Evolutionary conservation across 768 basidiomycete genomes (phyloP), one percentile per base, ranked within the genome.

Genomic region (Asterophora lycoperdoides): DNA sequence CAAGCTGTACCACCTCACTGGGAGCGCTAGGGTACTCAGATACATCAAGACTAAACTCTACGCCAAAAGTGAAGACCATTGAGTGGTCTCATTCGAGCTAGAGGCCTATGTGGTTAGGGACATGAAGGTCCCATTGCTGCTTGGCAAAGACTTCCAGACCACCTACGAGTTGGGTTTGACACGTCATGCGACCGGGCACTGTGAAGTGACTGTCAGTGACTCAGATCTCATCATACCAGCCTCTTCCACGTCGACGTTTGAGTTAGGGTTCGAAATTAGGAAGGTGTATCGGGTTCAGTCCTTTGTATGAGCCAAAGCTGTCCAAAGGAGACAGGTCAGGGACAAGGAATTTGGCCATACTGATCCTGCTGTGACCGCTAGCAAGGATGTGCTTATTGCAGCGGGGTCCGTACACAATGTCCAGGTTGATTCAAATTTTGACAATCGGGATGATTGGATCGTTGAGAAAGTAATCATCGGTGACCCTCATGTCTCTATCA

Each of bases 81-180:
- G 17, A 36, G 17, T 36, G 5, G 58, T 71, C 0, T 46, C 56
- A 44, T 19, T 69, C 2, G 51, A 44, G 9, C 46, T 65, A 0
- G 65, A 68, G 28, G 64, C 65, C 0, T 68, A 68, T 34, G 59
- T 68, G 0, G 61, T 67, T 8, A 56, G 59, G 18, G 60, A 59
- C 13, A 65, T 65, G 64, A 48, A 58, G 0, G 58, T 61, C 0
- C 60, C 60, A 0, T 58, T 68, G 19, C 61, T 68, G 30, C 43
- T 68, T 3, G 67, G 67, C 3, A 64, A 67, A 40, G 65, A 67
- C 35, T 66, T 62, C 32, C 37, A 64, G 4, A 66, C 67, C 52
- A 63, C 67, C 36, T 70, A 68, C 33, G 42, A 44, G 20, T 17
- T 44, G 6, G 28, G 42, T 2, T n/a, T 44, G 2, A 47, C 17